Conservation (phyloP, 768 basidiomycete genomes). For the Lactifluus subvellereus region DNA sequence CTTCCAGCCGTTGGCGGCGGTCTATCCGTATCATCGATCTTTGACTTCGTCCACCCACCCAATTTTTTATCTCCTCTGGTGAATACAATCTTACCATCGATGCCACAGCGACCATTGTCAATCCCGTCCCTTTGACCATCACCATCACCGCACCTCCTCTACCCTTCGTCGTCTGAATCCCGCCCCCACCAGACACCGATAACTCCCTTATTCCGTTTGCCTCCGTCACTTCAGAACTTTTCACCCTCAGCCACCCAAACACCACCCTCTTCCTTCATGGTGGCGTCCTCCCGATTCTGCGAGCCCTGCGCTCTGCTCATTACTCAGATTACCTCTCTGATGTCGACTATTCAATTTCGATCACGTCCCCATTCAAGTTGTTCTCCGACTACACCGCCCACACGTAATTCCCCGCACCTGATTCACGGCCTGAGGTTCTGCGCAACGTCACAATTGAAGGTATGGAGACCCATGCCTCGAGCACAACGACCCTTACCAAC, state of each 20-base stretch:
- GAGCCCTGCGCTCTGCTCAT: slow-evolving; percentile 45
- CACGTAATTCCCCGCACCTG: slow-evolving; percentile 61
- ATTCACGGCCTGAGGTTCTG: slow-evolving; percentile 58
- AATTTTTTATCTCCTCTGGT: too few species aligned
- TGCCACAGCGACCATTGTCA: too few species aligned
- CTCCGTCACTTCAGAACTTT: too few species aligned
- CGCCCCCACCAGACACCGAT: too few species aligned
- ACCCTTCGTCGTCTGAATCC: slow-evolving; percentile 40
- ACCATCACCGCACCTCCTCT: slow-evolving; percentile 48
- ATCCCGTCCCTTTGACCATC: slow-evolving; percentile 26
- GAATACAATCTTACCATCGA: too few species aligned
- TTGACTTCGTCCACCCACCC: background rate
- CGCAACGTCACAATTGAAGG: slow-evolving; percentile 66
- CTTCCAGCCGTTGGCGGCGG: too few species aligned
- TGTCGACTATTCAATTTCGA: slow-evolving; percentile 47
- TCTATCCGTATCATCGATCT: too few species aligned
- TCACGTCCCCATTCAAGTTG: slow-evolving; percentile 44
- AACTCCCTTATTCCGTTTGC: too few species aligned
- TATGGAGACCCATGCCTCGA: slow-evolving; percentile 60
- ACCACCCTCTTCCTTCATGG: slow-evolving; percentile 48
- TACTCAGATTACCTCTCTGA: slow-evolving; percentile 61
- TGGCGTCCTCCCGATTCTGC: slow-evolving; percentile 48
- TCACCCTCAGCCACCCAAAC: too few species aligned
- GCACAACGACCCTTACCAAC: slow-evolving; percentile 52
- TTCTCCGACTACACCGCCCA: slow-evolving; percentile 42